Base-by-base conservation (phyloP, 805 yeast species). In the Kodamaea hsintzibuensis region DNA sequence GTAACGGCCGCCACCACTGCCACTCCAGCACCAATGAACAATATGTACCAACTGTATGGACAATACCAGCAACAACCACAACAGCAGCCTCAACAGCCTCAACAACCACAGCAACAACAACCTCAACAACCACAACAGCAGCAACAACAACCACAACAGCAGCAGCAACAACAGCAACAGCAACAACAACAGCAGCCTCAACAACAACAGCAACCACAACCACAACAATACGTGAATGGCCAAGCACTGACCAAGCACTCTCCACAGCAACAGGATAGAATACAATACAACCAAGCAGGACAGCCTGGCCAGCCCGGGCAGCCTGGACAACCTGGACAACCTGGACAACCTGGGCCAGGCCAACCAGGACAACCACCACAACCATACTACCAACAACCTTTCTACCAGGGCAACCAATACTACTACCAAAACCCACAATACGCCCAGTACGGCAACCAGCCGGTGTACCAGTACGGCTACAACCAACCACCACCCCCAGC, bases 401-500 rank as follows among this genome's bases (percentile, higher is more conserved):
- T 49, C 30, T 38, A 50, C 27, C 48, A 53, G 18, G 42, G 50
- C 25, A 37, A 44, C 42, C 51, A 53, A 44, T 42, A 50, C 39
- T 45, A 53, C 18, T 44, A 49, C 33, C 54, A 39, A 50, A 42
- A 39, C 42, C 54, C 49, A 10, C 39, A 22, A 37, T 49, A 53
- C 55, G 57, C 40, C 17, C 56, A 54, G 40, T 58, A 54, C 35
- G 49, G 55, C 42, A 57, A 47, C 47, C 58, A 51, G 43, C 57
- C 46, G 46, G 44, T 51, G 40, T 55, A 54, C 14, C 59, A 50
- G 50, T 49, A 48, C 17, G 61, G 52, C 40, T 55, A 64, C 57
- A 42, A 38, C 40, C 50, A 37, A 42, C 47, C 44, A 13, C 42
- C 42, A 14, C 42, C 42, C 9, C 42, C 42, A 14, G 19, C 42